A percentile compares a stretch with the other conserved stretches of the same genome.
Evolutionary conservation across 2,329 filamentous ascomycete species (phyloP).

Genomic region (Nothophoma quercina): DNA sequence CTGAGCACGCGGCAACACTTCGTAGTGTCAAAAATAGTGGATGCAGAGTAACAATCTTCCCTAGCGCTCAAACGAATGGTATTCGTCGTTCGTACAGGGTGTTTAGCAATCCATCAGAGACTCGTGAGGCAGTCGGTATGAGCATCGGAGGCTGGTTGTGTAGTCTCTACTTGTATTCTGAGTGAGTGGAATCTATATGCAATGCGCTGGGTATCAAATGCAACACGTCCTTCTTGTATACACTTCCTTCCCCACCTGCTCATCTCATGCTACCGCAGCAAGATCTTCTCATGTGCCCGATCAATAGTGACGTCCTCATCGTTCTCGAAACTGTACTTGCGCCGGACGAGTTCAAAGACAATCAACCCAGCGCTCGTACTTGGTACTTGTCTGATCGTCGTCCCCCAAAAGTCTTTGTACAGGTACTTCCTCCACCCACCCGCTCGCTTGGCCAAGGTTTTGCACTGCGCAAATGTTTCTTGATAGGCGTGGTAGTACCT

Average conservation of each 20-base stretch:
- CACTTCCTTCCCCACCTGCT: background rate
- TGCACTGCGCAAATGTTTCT: constrained; percentile 70
- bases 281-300: constrained; percentile 67
- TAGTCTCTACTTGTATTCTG: too few species aligned
- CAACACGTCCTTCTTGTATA: background rate
- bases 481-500: constrained; percentile 76
- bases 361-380: constrained; percentile 80
- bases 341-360: constrained; percentile 77
- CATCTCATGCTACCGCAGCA: too few species aligned
- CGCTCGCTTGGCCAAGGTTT: constrained; percentile 64
- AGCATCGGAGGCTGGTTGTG: too few species aligned
- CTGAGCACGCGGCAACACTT: too few species aligned
- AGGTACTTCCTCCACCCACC: constrained; percentile 68
- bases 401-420: constrained; percentile 76
- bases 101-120: too few species aligned
- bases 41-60: too few species aligned
- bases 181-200: background rate
- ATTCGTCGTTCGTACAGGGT: too few species aligned
- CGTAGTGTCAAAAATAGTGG: too few species aligned
- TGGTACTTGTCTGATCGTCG: constrained; percentile 75
- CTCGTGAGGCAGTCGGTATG: too few species aligned
- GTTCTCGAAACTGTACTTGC: constrained; percentile 74
- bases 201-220: constrained; percentile 5
- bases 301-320: constrained; percentile 54
- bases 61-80: too few species aligned